Conservation (phyloP, 2,329 filamentous ascomycete genomes). For the Trichoderma sp. region DNA sequence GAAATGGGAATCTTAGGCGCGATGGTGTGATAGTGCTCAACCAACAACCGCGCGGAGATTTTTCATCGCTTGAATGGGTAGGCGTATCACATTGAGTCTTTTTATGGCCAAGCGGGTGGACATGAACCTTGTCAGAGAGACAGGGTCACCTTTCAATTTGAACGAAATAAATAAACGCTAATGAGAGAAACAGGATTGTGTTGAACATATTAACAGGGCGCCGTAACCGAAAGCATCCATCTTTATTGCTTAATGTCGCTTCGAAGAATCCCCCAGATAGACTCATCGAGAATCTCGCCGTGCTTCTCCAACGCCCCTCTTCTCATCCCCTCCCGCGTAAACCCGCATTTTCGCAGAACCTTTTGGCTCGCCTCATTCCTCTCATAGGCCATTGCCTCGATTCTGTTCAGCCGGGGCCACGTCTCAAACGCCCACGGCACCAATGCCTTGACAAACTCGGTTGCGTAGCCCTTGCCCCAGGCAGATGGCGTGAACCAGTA, state of each 20-base stretch:
- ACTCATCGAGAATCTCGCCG: slow-evolving; percentile 20
- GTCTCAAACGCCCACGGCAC: slow-evolving; percentile 50
- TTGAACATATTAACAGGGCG: not conserved
- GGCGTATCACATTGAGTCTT: not conserved
- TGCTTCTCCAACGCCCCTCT: slow-evolving; percentile 23
- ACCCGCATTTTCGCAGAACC: slow-evolving; percentile 6
- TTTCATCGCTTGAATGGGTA: not conserved
- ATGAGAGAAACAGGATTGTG: not conserved
- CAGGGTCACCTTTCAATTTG: not conserved
- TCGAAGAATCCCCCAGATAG: not conserved
- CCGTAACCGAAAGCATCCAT: not conserved
- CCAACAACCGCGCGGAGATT: not conserved
- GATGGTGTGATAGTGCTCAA: not conserved
- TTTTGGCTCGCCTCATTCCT: slow-evolving; percentile 6
- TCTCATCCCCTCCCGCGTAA: slow-evolving; percentile 6
- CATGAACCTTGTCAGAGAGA: not conserved
- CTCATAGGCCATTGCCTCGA: slow-evolving; percentile 16
- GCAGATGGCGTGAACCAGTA: slow-evolving; percentile 50
- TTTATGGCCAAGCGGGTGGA: not conserved
- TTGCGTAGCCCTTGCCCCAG: slow-evolving; percentile 53
- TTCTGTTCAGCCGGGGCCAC: slow-evolving; percentile 43
- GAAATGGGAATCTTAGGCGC: not conserved
- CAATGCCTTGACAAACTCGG: slow-evolving; percentile 46
- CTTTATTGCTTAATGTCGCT: slow-evolving; percentile 6
- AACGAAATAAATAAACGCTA: not conserved